Evolutionary conservation across 2,329 filamentous ascomycete genomes (phyloP).

Genomic region (Colletotrichum magnum): DNA sequence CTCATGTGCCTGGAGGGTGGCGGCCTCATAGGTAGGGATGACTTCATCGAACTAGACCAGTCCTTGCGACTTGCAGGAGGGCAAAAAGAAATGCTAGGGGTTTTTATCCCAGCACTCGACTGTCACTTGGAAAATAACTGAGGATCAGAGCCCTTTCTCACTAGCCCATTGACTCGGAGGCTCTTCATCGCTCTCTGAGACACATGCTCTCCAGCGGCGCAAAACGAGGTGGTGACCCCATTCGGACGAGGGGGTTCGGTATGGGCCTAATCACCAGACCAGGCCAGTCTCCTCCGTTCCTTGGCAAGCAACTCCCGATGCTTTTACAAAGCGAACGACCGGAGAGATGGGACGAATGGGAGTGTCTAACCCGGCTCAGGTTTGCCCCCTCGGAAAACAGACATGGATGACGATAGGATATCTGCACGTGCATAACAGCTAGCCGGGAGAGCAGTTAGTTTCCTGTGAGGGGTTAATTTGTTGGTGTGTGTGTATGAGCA

Average conservation of each 20-base stretch:
- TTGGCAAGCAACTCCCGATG: constrained; percentile 2
- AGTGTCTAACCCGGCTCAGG: neutral
- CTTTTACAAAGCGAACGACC: neutral
- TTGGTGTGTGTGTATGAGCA: neutral
- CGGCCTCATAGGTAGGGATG: constrained; percentile 11
- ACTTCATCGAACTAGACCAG: constrained; percentile 33
- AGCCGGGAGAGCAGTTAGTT: neutral
- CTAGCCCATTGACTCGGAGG: constrained; percentile 9
- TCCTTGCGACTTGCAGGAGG: neutral
- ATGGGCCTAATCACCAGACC: constrained; percentile 18
- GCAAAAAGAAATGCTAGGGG: neutral
- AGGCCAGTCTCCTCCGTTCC: neutral
- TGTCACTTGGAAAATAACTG: constrained; percentile 1
- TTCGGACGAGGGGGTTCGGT: constrained; percentile 29
- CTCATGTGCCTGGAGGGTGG: neutral
- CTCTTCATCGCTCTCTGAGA: neutral
- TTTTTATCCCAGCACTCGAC: neutral
- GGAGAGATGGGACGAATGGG: constrained; percentile 18
- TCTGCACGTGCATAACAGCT: constrained; percentile 20
- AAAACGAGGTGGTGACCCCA: constrained; percentile 29
- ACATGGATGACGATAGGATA: constrained; percentile 34
- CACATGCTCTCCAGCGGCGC: constrained; percentile 5
- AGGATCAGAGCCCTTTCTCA: neutral
- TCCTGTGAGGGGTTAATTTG: neutral
- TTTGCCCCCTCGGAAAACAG: neutral